Percentiles rank a stretch among this genome's conserved stretches.
These are phyloP conservation scores for Sugiyamaella novakii DNA, from an alignment of 1,139 yeast species.

Conservation along the genomic window DNA sequence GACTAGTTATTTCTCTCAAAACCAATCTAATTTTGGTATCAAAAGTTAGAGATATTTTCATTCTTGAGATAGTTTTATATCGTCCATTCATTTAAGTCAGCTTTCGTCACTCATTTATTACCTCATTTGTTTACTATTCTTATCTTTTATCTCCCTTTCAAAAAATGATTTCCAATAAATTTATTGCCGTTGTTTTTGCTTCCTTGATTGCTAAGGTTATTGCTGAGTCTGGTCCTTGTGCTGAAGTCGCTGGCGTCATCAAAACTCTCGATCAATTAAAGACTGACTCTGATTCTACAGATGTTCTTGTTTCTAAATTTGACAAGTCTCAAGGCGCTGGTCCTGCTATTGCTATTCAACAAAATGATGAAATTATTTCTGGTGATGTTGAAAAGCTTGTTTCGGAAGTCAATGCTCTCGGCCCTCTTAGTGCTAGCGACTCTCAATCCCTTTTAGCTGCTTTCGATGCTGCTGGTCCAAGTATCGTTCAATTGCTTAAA, in stretches of 20 bases:
- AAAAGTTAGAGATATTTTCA: slow-evolving; percentile 1
- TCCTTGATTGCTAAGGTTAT: slow-evolving; percentile 5
- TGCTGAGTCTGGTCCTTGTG: slow-evolving; percentile 2
- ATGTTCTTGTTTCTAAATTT: slow-evolving; percentile 24
- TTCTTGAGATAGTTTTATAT: slow-evolving; percentile 10
- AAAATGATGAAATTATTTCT: slow-evolving; percentile 18
- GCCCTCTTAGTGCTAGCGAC: slow-evolving; percentile 21
- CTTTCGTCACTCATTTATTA: slow-evolving; percentile 5
- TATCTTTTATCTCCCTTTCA: not conserved
- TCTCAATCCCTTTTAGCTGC: slow-evolving; percentile 18
- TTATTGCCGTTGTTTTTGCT: slow-evolving; percentile 6
- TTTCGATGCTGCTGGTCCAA: slow-evolving; percentile 21
- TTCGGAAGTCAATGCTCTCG: slow-evolving; percentile 21
- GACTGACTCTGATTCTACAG: slow-evolving; percentile 24
- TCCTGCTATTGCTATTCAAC: slow-evolving; percentile 26
- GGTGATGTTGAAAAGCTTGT: slow-evolving; percentile 22
- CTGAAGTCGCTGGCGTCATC: slow-evolving; percentile 3
- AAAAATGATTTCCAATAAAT: slow-evolving; percentile 8
- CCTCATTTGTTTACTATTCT: not conserved
- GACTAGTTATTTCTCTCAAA: not conserved
- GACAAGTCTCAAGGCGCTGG: slow-evolving; percentile 22
- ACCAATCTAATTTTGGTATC: not conserved
- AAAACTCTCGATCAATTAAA: slow-evolving; percentile 10
- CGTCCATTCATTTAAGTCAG: slow-evolving; percentile 15
- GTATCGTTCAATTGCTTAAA: slow-evolving; percentile 17